Percentiles rank a stretch among this genome's conserved stretches.
phyloP scores from a whole-genome alignment of 768 basidiomycete genomes.

The Clathrus columnatus region DNA sequence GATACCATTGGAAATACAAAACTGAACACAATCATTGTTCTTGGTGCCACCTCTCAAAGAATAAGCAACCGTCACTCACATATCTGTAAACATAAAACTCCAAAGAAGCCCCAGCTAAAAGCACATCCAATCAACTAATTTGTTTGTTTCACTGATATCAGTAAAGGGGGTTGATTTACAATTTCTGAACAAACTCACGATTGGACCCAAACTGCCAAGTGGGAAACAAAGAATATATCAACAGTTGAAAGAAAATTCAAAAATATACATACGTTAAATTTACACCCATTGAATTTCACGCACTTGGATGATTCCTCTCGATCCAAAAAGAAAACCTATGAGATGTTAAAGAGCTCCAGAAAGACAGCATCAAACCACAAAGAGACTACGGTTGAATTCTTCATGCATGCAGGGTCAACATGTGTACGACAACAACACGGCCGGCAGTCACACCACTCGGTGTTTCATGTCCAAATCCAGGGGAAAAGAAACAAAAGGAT shows the following conservation, averaged over 20 bases:
- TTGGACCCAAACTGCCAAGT: slow-evolving; percentile 1
- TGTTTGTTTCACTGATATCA: not conserved
- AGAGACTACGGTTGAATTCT: not conserved
- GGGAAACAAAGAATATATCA: not conserved
- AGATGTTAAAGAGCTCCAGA: not conserved
- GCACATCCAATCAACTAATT: not conserved
- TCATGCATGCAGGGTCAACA: not conserved
- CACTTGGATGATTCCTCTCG: not conserved
- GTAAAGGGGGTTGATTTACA: not conserved
- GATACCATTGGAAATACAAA: slow-evolving; percentile 3
- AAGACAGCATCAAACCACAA: not conserved
- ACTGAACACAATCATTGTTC: not conserved
- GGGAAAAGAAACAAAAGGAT: too few relatives aligned
- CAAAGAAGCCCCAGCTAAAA: slow-evolving; percentile 1
- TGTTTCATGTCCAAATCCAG: too few relatives aligned
- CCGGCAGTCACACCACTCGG: too few relatives aligned
- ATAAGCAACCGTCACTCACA: not conserved
- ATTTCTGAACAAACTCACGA: not conserved
- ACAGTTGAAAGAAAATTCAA: not conserved
- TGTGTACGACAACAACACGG: not conserved
- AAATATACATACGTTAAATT: slow-evolving; percentile 1
- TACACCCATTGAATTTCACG: not conserved
- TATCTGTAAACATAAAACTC: slow-evolving; percentile 1
- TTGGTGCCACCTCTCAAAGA: not conserved
- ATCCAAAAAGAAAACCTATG: not conserved